These are phyloP conservation scores for Pelargonium fulgidum DNA, from an alignment of 441 rosid genomes.

Conservation along the genomic window DNA sequence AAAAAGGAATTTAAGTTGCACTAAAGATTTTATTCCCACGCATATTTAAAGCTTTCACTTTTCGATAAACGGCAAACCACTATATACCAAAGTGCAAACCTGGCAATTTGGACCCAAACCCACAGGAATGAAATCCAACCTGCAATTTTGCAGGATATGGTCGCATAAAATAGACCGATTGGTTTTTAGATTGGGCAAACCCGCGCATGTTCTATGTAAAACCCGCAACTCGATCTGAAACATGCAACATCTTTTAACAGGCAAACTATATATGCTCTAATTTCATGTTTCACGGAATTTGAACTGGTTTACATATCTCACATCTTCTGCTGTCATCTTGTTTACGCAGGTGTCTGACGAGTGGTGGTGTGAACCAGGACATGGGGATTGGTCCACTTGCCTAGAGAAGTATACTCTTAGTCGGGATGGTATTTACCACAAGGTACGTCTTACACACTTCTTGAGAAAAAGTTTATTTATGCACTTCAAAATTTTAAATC, in stretches of 20 bases:
- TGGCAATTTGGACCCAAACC: no score
- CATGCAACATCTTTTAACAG: neutral
- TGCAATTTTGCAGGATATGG: no score
- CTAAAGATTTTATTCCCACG: no score
- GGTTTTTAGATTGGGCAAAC: neutral
- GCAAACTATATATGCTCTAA: neutral
- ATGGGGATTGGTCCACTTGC: slow-evolving; percentile 74
- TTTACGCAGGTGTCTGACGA: slow-evolving; percentile 60
- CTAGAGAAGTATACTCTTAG: slow-evolving; percentile 64
- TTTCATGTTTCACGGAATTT: neutral
- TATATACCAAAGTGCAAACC: no score
- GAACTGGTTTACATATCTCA: neutral
- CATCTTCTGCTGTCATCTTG: slow-evolving; percentile 17
- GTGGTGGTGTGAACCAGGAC: slow-evolving; percentile 87
- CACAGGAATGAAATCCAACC: no score
- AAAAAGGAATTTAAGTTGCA: neutral
- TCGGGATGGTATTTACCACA: slow-evolving; percentile 72
- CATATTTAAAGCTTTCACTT: no score
- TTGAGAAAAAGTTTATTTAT: neutral
- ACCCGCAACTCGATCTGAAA: no score
- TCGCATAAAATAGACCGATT: no score
- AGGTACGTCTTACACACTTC: slow-evolving; percentile 34
- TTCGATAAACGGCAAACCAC: no score
- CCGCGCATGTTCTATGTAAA: no score
- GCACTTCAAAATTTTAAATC: neutral